phyloP scores from a whole-genome alignment of 257 asterid genomes.

The Rehmannia glutinosa region DNA sequence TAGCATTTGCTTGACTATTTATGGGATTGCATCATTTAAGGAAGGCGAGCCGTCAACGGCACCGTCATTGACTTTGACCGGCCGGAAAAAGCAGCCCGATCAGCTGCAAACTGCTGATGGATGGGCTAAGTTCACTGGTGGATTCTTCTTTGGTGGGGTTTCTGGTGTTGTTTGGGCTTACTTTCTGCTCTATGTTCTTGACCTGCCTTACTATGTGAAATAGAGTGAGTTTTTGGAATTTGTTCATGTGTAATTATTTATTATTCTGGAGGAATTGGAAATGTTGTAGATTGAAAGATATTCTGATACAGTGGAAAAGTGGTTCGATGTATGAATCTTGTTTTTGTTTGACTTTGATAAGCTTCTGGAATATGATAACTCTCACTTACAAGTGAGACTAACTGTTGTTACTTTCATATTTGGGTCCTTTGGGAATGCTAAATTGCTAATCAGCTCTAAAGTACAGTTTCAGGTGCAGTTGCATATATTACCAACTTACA shows the following conservation, averaged over 20 bases:
- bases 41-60: slow-evolving; percentile 73
- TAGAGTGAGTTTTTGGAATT: slow-evolving; percentile 7
- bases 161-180: slow-evolving; percentile 90
- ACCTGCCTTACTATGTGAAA: slow-evolving; percentile 74
- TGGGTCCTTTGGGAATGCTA: no score
- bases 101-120: slow-evolving; percentile 84
- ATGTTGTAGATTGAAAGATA: slow-evolving; percentile 22
- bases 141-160: slow-evolving; percentile 84
- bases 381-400: no score
- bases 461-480: no score
- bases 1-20: slow-evolving; percentile 54
- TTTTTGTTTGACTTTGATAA: no score
- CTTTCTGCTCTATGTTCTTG: slow-evolving; percentile 65
- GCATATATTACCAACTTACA: no score
- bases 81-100: slow-evolving; percentile 67
- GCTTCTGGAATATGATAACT: no score
- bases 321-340: neutral
- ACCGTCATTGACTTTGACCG: slow-evolving; percentile 62
- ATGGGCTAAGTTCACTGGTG: slow-evolving; percentile 76
- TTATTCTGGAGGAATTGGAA: no score
- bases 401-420: no score
- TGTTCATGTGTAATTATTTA: neutral
- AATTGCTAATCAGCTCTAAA: no score
- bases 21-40: slow-evolving; percentile 62
- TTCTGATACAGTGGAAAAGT: neutral